Base-by-base conservation (phyloP, 495 filamentous ascomycete genomes). In the Coniosporium apollinis region DNA sequence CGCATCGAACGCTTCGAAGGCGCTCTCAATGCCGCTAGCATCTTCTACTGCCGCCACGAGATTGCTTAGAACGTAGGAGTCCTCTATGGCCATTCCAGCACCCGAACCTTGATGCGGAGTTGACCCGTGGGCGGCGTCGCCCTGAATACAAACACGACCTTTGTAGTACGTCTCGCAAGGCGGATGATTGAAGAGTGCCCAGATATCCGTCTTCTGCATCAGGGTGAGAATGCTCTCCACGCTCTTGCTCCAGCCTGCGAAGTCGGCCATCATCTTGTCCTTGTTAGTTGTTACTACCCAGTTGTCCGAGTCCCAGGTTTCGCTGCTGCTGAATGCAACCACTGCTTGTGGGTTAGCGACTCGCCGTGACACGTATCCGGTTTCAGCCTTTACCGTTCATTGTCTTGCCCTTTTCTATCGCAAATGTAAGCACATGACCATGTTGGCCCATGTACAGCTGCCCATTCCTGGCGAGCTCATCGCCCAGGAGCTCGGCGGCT, bases 71-170 rank as follows among this genome's bases (percentile, higher is more conserved):
- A 79, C 60, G 31, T 65, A 65, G 4, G 72, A 67, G 52, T 82
- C 77, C 46, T 82, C 77, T 21, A 82, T 68, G 2, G 72, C 70
- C 54, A 74, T 67, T 0, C 76, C 75, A 0, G 74, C 75, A 0
- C 76, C 77, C 1, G 75, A 62, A 6, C 75, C 76, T 43, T 80
- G 74, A 45, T 80, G 75, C 0, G 77, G 78, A 2, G 75, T 78
- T 0, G 66, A 65, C 0, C 76, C 74, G 42, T 82, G 78, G 0
- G 76, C 76, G 0, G 77, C 76, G 42, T 82, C 77, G 1, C 79
- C 77, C 0, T 79, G 52, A 2, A 82, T 56, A 4, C 65, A 68
- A 0, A 81, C 44, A 0, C 62, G 58, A 2, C 63, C 66, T 20
- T 63, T 64, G 35, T 55, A 59, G 39, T 68, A 82, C 1, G 61